Percentiles rank a stretch among this genome's conserved stretches.
Conservation (phyloP, 73 alveolate species). For the Symbiodinium natans region DNA sequence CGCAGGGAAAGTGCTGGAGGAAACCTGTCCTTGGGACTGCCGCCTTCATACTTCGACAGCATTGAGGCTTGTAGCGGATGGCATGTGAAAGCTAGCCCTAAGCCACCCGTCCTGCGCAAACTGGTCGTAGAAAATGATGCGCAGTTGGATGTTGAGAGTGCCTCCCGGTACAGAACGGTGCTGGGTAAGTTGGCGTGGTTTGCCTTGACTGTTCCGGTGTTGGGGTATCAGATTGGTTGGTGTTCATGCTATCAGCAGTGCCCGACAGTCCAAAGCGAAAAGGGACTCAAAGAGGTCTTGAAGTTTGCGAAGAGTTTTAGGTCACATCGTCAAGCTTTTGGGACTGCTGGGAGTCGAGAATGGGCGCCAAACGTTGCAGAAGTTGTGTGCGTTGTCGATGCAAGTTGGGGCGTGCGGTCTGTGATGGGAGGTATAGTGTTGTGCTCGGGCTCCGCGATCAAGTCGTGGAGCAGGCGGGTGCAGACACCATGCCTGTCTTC, state of each 20-base stretch:
- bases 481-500: not conserved
- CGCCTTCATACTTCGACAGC: not conserved
- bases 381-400: not conserved
- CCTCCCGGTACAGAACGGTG: not conserved
- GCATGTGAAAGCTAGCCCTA: not conserved
- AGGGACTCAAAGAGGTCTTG: not conserved
- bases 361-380: not conserved
- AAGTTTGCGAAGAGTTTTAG: not conserved
- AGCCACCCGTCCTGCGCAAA: not conserved
- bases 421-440: not conserved
- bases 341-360: not conserved
- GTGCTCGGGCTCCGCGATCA: not conserved
- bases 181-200: conserved; percentile 1
- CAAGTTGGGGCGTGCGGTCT: not conserved
- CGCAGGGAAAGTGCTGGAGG: not conserved
- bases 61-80: not conserved
- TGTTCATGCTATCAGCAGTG: not conserved
- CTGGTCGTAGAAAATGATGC: not conserved
- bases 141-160: not conserved
- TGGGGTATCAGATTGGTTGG: not conserved
- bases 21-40: not conserved
- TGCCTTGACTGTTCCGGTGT: not conserved
- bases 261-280: not conserved
- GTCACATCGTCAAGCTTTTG: not conserved
- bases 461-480: not conserved